phyloP scores from a whole-genome alignment of 805 yeast genomes.

The Candida krabiensis region DNA sequence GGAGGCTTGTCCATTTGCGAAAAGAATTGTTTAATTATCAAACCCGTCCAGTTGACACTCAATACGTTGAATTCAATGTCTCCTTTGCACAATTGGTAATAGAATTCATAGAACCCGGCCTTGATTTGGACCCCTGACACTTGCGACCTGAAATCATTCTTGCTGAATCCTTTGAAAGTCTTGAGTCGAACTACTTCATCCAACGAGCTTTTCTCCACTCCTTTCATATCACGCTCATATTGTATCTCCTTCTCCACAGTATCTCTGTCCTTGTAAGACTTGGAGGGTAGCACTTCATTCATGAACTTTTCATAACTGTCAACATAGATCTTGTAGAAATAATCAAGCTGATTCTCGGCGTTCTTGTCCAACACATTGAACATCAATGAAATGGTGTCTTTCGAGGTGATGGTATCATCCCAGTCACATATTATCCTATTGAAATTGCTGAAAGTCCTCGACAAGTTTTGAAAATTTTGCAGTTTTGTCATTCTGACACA shows the following conservation, averaged over 20 bases:
- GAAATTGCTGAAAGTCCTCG: slow-evolving; percentile 11
- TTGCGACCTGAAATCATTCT: slow-evolving; percentile 32
- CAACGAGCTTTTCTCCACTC: slow-evolving; percentile 51
- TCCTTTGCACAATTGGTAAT: slow-evolving; percentile 3
- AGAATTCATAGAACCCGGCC: slow-evolving; percentile 40
- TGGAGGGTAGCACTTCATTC: slow-evolving; percentile 14
- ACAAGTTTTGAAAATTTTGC: slow-evolving; percentile 14
- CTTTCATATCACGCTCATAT: slow-evolving; percentile 45
- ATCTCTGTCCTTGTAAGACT: slow-evolving; percentile 31
- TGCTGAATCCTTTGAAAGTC: slow-evolving; percentile 44
- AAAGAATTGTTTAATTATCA: slow-evolving; percentile 40
- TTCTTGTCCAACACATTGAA: slow-evolving; percentile 46
- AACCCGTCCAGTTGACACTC: slow-evolving; percentile 64
- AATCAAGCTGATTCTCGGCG: slow-evolving; percentile 38
- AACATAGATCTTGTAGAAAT: slow-evolving; percentile 45
- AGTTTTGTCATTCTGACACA: slow-evolving; percentile 21
- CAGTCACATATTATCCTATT: slow-evolving; percentile 50
- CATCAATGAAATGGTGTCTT: slow-evolving; percentile 55
- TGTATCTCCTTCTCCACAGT: slow-evolving; percentile 41
- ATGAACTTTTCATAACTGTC: slow-evolving; percentile 35
- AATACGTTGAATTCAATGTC: slow-evolving; percentile 33
- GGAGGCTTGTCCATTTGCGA: slow-evolving; percentile 9
- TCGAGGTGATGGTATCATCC: slow-evolving; percentile 63
- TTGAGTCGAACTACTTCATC: slow-evolving; percentile 36
- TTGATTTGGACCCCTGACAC: slow-evolving; percentile 39